Evolutionary conservation across 495 filamentous ascomycete genomes (phyloP).

Genomic region (Xylaria venustula): DNA sequence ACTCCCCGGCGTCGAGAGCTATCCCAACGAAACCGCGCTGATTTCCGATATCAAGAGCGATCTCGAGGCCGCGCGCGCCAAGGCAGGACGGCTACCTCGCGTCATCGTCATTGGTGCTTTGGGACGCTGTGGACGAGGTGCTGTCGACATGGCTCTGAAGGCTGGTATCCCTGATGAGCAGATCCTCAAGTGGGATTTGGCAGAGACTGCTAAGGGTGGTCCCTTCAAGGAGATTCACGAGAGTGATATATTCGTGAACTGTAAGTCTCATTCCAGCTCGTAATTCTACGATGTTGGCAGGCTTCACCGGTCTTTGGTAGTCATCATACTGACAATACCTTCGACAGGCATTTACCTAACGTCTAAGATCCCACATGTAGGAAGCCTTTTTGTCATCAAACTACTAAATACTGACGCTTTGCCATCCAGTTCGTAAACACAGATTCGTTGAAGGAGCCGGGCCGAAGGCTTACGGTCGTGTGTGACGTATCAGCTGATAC

Average conservation of each 20-base stretch:
- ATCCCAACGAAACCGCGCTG: constrained; percentile 73
- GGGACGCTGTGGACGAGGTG: constrained; percentile 84
- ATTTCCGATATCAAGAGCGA: constrained; percentile 70
- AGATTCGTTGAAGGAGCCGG: constrained; percentile 64
- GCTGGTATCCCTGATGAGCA: constrained; percentile 71
- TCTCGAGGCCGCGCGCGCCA: constrained; percentile 52
- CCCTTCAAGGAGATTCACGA: constrained; percentile 88
- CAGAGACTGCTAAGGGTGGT: constrained; percentile 79
- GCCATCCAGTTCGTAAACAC: constrained; percentile 73
- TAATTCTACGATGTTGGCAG: too few relatives aligned
- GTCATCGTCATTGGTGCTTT: constrained; percentile 66
- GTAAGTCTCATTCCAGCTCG: background rate
- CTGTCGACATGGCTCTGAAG: constrained; percentile 74
- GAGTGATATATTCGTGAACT: constrained; percentile 72
- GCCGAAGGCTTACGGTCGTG: constrained; percentile 76
- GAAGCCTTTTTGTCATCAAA: too few relatives aligned
- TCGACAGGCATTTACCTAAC: constrained; percentile 9
- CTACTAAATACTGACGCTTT: constrained; percentile 24
- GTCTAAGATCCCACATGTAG: constrained; percentile 27
- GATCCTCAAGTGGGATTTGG: constrained; percentile 90
- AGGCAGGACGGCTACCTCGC: constrained; percentile 46
- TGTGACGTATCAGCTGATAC: constrained; percentile 83
- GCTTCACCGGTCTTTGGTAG: background rate
- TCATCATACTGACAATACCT: background rate
- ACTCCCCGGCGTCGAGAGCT: constrained; percentile 68